Conservation (phyloP, 2,329 filamentous ascomycete genomes). For the Trichoderma atroviride region DNA sequence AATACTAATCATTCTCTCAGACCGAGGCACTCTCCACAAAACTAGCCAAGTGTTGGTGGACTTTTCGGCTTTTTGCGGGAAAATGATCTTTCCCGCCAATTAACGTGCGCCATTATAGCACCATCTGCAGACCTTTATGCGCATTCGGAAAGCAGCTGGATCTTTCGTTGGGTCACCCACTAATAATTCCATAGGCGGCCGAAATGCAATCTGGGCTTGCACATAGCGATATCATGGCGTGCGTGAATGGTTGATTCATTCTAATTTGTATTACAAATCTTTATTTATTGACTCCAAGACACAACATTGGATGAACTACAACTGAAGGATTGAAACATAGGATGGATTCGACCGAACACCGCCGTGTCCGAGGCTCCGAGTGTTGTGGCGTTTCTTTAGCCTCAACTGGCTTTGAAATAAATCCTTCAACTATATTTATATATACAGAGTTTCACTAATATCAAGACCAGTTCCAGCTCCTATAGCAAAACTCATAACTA, state of each 20-base stretch:
- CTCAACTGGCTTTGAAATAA: neutral
- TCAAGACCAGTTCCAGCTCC: too few species aligned
- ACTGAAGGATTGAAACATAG: neutral
- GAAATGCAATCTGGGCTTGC: constrained; percentile 20
- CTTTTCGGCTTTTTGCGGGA: neutral
- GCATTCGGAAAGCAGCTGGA: neutral
- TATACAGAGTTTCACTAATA: neutral
- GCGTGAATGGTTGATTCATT: neutral
- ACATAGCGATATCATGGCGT: neutral
- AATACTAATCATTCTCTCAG: neutral
- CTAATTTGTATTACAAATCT: neutral
- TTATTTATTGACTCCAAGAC: neutral
- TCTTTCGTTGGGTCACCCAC: neutral
- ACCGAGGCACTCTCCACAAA: neutral
- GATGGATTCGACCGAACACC: neutral
- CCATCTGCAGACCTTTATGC: neutral
- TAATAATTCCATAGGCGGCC: constrained; percentile 33
- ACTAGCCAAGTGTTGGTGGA: neutral
- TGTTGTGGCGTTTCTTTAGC: neutral
- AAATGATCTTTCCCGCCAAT: neutral
- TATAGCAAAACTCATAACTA: neutral
- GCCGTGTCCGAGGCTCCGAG: neutral
- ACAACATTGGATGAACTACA: neutral
- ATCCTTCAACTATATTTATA: neutral
- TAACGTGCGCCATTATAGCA: neutral